Evolutionary conservation across 176 grass and related monocot genomes (phyloP).

Genomic region (Musa troglodytarum): DNA sequence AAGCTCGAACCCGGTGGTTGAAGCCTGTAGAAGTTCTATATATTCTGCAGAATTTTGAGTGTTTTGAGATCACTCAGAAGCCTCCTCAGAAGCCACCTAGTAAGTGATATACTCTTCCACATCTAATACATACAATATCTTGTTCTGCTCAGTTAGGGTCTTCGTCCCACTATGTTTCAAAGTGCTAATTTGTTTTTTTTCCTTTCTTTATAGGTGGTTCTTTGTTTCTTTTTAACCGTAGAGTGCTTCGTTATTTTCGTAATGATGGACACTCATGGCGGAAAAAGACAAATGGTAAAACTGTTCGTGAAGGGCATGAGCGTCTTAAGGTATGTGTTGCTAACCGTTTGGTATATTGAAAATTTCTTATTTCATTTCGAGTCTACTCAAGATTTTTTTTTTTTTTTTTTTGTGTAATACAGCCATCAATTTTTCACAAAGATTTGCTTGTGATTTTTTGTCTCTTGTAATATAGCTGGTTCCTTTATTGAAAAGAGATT

Average conservation of each 20-base stretch:
- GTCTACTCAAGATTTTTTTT: background rate
- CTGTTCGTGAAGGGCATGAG: conserved; percentile 68
- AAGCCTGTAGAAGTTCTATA: conserved; percentile 59
- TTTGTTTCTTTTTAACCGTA: conserved; percentile 81
- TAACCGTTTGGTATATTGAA: background rate
- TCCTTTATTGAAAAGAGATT: too few relatives aligned
- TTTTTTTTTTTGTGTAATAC: background rate
- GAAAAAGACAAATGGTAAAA: conserved; percentile 66
- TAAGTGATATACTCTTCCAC: conserved; percentile 26
- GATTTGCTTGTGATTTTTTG: background rate
- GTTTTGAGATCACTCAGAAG: conserved; percentile 32
- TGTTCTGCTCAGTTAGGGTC: background rate
- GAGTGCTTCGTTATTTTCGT: conserved; percentile 69
- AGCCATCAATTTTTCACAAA: background rate
- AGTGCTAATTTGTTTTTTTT: background rate
- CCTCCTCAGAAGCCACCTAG: conserved; percentile 54
- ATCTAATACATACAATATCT: background rate
- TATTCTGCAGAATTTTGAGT: conserved; percentile 56
- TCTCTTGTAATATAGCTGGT: too few relatives aligned
- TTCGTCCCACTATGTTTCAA: background rate
- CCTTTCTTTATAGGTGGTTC: conserved; percentile 46
- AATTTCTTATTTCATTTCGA: background rate
- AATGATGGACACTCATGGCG: conserved; percentile 72
- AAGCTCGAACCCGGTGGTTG: conserved; percentile 60
- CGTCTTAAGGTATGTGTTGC: conserved; percentile 53